phyloP scores from a whole-genome alignment of 306 rosid genomes.

The Glycine tomentella region DNA sequence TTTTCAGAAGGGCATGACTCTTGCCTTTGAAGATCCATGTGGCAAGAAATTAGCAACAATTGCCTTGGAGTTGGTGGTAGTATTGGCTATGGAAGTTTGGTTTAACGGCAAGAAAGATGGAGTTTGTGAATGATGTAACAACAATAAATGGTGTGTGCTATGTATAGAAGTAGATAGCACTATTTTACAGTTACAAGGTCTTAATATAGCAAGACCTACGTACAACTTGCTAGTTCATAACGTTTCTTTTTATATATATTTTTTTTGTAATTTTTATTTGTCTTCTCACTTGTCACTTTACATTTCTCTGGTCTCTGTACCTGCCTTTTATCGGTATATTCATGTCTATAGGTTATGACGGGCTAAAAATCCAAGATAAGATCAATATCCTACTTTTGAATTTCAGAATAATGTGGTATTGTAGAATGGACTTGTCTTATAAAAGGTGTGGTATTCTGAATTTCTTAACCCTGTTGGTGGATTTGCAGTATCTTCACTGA shows the following conservation, averaged over 20 bases:
- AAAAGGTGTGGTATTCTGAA: constrained; percentile 62
- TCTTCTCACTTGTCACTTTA: constrained; percentile 53
- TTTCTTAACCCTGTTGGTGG: constrained; percentile 50
- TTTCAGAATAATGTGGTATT: constrained; percentile 47
- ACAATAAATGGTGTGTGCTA: constrained; percentile 55
- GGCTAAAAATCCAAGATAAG: constrained; percentile 54
- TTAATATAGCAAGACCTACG: constrained; percentile 69
- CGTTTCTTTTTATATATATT: constrained; percentile 27
- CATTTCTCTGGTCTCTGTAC: constrained; percentile 49
- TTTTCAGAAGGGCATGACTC: constrained; percentile 57
- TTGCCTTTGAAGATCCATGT: constrained; percentile 53
- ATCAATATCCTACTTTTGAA: constrained; percentile 51
- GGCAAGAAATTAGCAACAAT: constrained; percentile 6
- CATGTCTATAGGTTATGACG: constrained; percentile 43
- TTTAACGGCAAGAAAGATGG: constrained; percentile 48
- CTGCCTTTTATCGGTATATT: constrained; percentile 50
- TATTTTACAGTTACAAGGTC: constrained; percentile 85
- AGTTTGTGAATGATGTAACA: constrained; percentile 46
- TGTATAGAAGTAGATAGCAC: constrained; percentile 63
- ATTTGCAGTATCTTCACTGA: constrained; percentile 50
- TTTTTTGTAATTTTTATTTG: constrained; percentile 43
- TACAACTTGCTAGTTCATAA: constrained; percentile 54
- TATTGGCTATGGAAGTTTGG: no score
- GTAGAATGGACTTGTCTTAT: constrained; percentile 60
- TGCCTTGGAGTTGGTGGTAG: not conserved